These are phyloP conservation scores for Pseudophaeomoniella oleicola DNA, from an alignment of 2,329 filamentous ascomycete species.

Conservation along the genomic window DNA sequence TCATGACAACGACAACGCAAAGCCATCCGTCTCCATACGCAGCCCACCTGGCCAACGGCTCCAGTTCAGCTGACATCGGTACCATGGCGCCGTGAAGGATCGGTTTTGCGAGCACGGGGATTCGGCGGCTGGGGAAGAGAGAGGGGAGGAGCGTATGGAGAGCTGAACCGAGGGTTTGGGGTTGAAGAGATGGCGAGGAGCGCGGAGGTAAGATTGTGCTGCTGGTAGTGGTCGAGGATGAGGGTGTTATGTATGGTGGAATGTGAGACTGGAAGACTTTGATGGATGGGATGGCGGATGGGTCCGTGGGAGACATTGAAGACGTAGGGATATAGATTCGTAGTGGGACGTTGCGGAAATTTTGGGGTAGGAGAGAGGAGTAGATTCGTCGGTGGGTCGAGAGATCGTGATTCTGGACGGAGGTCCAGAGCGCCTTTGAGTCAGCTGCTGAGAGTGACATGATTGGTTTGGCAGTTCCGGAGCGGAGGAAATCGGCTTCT, in stretches of 20 bases:
- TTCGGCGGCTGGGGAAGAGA: constrained; percentile 75
- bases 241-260: constrained; percentile 28
- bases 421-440: constrained; percentile 68
- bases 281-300: constrained; percentile 35
- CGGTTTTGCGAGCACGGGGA: constrained; percentile 68
- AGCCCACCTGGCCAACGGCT: constrained; percentile 68
- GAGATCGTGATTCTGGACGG: constrained; percentile 61
- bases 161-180: constrained; percentile 61
- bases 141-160: constrained; percentile 61
- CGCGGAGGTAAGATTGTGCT: no score
- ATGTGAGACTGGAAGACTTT: constrained; percentile 66
- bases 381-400: constrained; percentile 59
- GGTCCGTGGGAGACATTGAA: constrained; percentile 6
- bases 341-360: constrained; percentile 72
- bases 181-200: constrained; percentile 23
- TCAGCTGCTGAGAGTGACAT: constrained; percentile 79
- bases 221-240: constrained; percentile 9
- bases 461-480: constrained; percentile 76
- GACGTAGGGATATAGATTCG: constrained; percentile 63
- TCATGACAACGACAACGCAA: constrained; percentile 62
- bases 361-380: constrained; percentile 55
- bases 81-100: constrained; percentile 74
- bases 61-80: constrained; percentile 64
- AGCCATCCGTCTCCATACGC: constrained; percentile 90
- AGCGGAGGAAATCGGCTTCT: constrained; percentile 75